These are phyloP conservation scores for Mortierella hygrophila DNA, from an alignment of 192 early-diverging fungal species.

Conservation along the genomic window DNA sequence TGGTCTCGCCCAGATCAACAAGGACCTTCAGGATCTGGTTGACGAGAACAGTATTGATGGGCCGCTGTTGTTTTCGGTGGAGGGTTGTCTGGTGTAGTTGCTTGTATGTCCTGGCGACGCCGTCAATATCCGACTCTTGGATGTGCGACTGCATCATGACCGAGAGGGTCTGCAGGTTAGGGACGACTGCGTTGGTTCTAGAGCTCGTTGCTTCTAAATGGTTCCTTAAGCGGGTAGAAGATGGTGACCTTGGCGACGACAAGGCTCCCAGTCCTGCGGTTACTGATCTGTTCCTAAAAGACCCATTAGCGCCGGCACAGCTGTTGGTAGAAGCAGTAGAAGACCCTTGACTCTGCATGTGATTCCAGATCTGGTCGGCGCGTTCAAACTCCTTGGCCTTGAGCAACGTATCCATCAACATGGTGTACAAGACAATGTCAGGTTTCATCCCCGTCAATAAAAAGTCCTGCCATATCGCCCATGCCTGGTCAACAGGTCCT, in stretches of 20 bases:
- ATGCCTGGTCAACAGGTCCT: conserved; percentile 11
- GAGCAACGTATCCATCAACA: conserved; percentile 28
- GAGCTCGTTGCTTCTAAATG: background rate
- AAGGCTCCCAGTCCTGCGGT: background rate
- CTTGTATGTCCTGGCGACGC: conserved; percentile 26
- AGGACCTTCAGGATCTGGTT: conserved; percentile 45
- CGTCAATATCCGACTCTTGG: conserved; percentile 18
- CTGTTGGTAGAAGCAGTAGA: background rate
- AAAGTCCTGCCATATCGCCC: conserved; percentile 51
- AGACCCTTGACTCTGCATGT: conserved; percentile 23
- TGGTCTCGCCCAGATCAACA: conserved; percentile 25
- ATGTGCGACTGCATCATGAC: conserved; percentile 40
- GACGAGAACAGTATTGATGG: conserved; percentile 17
- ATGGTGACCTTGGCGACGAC: background rate
- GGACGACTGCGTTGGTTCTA: background rate
- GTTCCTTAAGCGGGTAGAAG: background rate
- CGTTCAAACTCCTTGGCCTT: conserved; percentile 37
- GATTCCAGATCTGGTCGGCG: conserved; percentile 36
- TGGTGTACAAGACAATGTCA: conserved; percentile 44
- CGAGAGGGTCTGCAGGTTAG: conserved; percentile 44
- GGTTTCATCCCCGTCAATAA: conserved; percentile 47
- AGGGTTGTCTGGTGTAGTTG: background rate
- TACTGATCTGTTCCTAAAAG: background rate
- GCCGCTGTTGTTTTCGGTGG: background rate
- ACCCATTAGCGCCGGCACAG: background rate